These are phyloP conservation scores for Xylaria venustula DNA, from an alignment of 495 filamentous ascomycete genomes.

Conservation along the genomic window DNA sequence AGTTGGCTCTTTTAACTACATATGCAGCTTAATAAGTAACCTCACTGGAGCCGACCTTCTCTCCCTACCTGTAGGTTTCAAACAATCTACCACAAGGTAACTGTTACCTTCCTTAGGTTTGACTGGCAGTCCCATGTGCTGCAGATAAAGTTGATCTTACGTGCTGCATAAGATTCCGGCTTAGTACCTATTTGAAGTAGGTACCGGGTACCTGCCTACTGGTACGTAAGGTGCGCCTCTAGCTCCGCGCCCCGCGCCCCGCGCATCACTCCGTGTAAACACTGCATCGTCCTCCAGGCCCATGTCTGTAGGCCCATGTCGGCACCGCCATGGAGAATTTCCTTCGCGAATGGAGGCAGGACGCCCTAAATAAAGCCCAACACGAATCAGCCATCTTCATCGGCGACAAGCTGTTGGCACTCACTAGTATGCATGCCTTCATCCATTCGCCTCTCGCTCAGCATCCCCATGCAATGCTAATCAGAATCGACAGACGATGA, in stretches of 20 bases:
- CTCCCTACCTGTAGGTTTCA: no score
- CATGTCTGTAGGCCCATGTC: slow-evolving; percentile 10
- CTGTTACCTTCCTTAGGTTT: no score
- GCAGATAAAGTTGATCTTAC: no score
- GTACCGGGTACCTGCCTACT: neutral
- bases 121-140: no score
- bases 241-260: neutral
- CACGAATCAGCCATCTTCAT: slow-evolving; percentile 95
- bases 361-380: slow-evolving; percentile 89
- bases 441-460: neutral
- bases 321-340: slow-evolving; percentile 73
- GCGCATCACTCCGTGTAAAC: slow-evolving; percentile 7
- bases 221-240: neutral
- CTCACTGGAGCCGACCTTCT: no score
- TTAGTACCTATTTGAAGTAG: neutral
- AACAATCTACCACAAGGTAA: no score
- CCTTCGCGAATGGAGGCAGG: slow-evolving; percentile 87
- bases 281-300: neutral
- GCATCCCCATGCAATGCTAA: slow-evolving; percentile 16
- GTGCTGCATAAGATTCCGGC: no score
- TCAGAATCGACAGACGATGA: slow-evolving; percentile 64
- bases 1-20: no score
- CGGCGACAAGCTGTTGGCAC: slow-evolving; percentile 90
- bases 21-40: no score
- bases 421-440: slow-evolving; percentile 70